Base-by-base conservation (phyloP, 2,329 filamentous ascomycete genomes). In the Ophiostoma perfectum region DNA sequence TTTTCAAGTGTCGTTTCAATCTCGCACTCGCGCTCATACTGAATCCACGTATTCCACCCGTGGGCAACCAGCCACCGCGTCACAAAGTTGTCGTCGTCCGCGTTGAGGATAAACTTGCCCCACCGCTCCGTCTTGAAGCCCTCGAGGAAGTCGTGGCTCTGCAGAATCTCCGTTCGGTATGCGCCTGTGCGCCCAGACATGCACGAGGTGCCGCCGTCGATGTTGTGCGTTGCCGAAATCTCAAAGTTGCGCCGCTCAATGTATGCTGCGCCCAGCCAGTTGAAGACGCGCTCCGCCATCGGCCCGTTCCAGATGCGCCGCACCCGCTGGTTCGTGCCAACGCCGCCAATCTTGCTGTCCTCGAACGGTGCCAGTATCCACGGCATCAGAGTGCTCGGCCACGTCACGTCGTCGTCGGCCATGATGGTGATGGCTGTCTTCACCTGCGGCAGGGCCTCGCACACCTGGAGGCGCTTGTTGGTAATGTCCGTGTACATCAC, bases 71-170 rank as follows among this genome's bases (percentile, higher is more conserved):
- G 85, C 94, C 94, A 98, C 69, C 94, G 89, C 6, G 94, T 97
- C 74, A 98, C 92, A 80, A 97, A 98, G 80, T 98, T 98, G 83
- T 98, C 94, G 78, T 98, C 94, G 78, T 98, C 94, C 39, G 94
- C 93, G 76, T 97, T 97, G 70, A 98, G 84, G 75, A 93, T 93
- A 80, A 90, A 96, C 74, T 90, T 88, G 65, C 90, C 86, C 92
- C 92, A 97, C 73, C 90, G 90, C 80, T 98, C 94, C 68, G 93
- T 92, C 73, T 91, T 93, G 81, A 98, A 97, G 63, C 89, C 91
- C 72, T 93, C 86, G 58, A 93, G 88, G 78, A 98, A 98, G 66
- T 90, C 88, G 70, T 90, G 87, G 76, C 93, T 92, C 74, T 92
- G 88, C 39, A 98, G 82, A 72, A 98, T 97, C 75, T 90, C 87